Evolutionary conservation across 192 early-diverging fungal genomes (phyloP), one percentile per base, ranked within the genome.

Genomic region (Backusella morwellensis): DNA sequence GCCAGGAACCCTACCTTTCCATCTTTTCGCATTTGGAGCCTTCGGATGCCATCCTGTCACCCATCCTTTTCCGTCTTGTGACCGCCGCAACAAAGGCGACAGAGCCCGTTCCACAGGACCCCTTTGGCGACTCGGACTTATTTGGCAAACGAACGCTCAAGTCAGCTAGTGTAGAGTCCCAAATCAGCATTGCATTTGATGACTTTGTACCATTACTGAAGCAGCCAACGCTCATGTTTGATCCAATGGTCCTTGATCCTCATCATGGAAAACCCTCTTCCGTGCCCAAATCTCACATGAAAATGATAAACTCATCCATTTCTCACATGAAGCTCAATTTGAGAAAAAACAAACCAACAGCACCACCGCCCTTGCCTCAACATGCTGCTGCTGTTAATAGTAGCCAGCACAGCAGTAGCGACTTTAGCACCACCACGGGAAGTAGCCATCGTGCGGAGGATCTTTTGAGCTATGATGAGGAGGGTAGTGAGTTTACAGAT

Each of bases 61-160:
- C 75, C 3, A 40, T 77, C 4, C 50, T 77, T 11, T 77, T 69
- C 32, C 67, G 75, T 23, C 69, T 77, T 44, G 19, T 77, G 32
- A 42, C 50, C 41, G 44, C 69, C n/a, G 75, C 66, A 23, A 59
- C 35, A 19, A 70, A 70, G 19, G 35, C 68, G 9, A 41, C 40
- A 23, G 68, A 23, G 11, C 32, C 68, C 17, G 35, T 70, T 14
- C 68, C 68, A 17, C 35, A 36, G 35, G 40, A 70, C 35, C 68
- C 68, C n/a, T 70, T 70, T 38, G 68, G 68, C 3, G 15, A 70
- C 11, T 70, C 68, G 0, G 40, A 70, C n/a, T 19, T 70, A 3
- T 70, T 70, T 70, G 29, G 26, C 1, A 50, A 73, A 34, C 6
- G 32, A 15, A 23, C 56, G 14, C 4, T 3, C 9, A 63, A 63